Conservation (phyloP, 495 filamentous ascomycete genomes). For the Hypoxylon intermedium region DNA sequence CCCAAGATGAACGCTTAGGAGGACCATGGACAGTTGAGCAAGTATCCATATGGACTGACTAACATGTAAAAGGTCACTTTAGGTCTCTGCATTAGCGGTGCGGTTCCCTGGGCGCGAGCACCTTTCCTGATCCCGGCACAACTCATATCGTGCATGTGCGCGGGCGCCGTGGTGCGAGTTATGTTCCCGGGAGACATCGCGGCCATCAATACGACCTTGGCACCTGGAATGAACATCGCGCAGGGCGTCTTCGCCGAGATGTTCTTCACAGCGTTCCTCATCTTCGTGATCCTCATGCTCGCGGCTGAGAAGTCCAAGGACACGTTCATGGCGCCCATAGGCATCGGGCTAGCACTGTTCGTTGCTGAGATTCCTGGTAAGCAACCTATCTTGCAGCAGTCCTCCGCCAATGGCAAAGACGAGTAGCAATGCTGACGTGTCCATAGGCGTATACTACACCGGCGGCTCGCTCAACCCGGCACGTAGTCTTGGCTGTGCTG, state of each 20-base stretch:
- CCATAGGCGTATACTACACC: constrained; percentile 59
- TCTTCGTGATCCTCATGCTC: constrained; percentile 77
- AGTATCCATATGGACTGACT: too few species aligned
- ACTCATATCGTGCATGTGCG: constrained; percentile 60
- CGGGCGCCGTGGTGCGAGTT: constrained; percentile 58
- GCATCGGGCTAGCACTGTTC: constrained; percentile 74
- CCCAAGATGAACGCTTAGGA: background rate
- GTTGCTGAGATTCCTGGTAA: constrained; percentile 68
- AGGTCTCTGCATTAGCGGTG: constrained; percentile 57
- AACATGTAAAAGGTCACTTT: constrained; percentile 51
- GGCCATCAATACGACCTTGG: constrained; percentile 62
- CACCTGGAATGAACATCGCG: constrained; percentile 60
- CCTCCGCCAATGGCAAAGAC: background rate
- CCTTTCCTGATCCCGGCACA: constrained; percentile 60
- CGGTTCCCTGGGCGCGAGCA: constrained; percentile 54
- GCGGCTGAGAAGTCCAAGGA: constrained; percentile 77
- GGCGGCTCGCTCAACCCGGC: constrained; percentile 65
- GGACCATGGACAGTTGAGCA: too few species aligned
- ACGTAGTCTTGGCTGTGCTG: constrained; percentile 59
- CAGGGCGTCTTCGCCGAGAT: constrained; percentile 77
- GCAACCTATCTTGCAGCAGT: constrained; percentile 49
- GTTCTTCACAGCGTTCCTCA: constrained; percentile 74
- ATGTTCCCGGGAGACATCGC: constrained; percentile 59
- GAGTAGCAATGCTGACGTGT: constrained; percentile 7
- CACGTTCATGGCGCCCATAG: constrained; percentile 76